Percentiles rank a stretch among this genome's conserved stretches.
These are phyloP conservation scores for Fraxinus baroniana DNA, from an alignment of 305 asterid genomes.

Conservation along the genomic window DNA sequence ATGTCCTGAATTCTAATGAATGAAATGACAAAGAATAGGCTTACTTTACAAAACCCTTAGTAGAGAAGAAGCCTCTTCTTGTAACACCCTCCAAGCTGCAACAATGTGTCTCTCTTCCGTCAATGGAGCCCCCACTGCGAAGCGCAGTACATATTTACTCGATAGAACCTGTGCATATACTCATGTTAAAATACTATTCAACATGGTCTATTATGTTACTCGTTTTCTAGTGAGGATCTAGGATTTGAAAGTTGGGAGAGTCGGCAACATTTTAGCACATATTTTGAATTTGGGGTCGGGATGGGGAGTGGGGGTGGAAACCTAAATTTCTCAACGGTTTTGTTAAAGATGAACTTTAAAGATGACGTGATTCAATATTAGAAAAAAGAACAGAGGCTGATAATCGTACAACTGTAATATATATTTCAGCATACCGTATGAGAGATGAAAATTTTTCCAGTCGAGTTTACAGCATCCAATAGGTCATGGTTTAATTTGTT, in stretches of 20 bases:
- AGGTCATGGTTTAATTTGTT: constrained; percentile 65
- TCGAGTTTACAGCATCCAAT: constrained; percentile 71
- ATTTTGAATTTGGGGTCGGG: background rate
- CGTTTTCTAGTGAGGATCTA: background rate
- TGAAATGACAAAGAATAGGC: background rate
- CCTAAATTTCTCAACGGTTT: background rate
- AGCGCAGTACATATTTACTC: constrained; percentile 55
- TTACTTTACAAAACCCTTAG: constrained; percentile 21
- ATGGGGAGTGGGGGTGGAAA: background rate
- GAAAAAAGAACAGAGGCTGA: background rate
- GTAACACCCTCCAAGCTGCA: constrained; percentile 74
- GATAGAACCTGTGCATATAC: constrained; percentile 58
- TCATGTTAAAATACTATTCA: background rate
- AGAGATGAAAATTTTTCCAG: constrained; percentile 77
- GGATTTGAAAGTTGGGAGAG: background rate
- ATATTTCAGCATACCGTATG: constrained; percentile 72
- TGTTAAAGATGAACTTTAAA: background rate
- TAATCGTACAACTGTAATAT: background rate
- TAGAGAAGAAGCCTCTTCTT: constrained; percentile 63
- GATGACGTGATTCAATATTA: background rate
- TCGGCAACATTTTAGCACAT: background rate
- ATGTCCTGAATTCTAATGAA: background rate
- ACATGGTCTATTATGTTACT: background rate
- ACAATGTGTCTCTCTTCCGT: constrained; percentile 80
- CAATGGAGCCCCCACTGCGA: constrained; percentile 90